Base-by-base conservation (phyloP, 345 rosid genomes). In the Euphorbia lathyris region DNA sequence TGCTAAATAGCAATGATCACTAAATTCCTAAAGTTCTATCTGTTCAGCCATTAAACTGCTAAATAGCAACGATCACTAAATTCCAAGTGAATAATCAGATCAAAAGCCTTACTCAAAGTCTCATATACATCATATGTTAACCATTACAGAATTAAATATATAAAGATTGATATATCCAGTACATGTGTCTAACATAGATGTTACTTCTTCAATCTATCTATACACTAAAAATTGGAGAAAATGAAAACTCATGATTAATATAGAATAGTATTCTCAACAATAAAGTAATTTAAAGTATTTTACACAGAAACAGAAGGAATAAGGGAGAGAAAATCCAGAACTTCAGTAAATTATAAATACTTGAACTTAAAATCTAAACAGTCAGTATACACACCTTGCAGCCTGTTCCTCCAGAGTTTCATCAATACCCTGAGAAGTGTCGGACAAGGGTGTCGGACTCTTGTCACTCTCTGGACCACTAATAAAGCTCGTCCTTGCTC, bases 361-460 rank as follows among this genome's bases (percentile, higher is more conserved):
- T 59, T 47, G 25, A 47, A 9, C 30, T 63, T 69, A 42, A 36
- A 23, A 66, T 51, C 61, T 20, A 47, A 63, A 58, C 9, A 47
- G 29, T 30, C 25, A 7, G 7, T 51, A 20, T 74, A 75, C 86
- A 70, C 67, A 86, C 98, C 98, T 91, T 34, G 77, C 56, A 64
- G 83, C 73, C 64, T 78, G 86, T 64, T 82, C 89, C 80, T 85
- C 94, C 64, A 71, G 68, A 68, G 74, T 64, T 77, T 80, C 89
- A 74, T 86, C 94, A 78, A 78, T 68, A 65, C 74, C 87, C 70
- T 79, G 86, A 63, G 88, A 89, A 72, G 83, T 76, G 67, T 89
- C 97, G 50, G 91, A 86, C 66, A 82, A 67, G 56, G 88, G 75
- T 48, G 84, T 82, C 67, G 94, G 85, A 69, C 84, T 88, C 79